Conservation (phyloP, 352 stramenopile genomes). For the Saprolegnia diclina region DNA sequence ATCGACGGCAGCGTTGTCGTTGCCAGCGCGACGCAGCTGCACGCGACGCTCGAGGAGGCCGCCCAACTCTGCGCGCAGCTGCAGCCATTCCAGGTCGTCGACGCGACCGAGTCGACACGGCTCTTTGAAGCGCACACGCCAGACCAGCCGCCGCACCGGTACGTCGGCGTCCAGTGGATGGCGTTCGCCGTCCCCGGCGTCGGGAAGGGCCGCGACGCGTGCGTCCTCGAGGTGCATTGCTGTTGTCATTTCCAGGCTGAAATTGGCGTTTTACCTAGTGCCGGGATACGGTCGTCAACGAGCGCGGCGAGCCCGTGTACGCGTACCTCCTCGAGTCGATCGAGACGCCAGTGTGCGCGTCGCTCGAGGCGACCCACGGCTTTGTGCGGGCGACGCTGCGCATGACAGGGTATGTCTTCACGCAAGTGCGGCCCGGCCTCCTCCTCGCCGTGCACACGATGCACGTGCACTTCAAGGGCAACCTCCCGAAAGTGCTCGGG, state of each 20-base stretch:
- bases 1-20: not conserved
- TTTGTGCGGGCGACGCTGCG: slow-evolving; percentile 12
- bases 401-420: slow-evolving; percentile 23
- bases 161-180: slow-evolving; percentile 24
- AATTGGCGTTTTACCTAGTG: not conserved
- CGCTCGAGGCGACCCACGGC: slow-evolving; percentile 15
- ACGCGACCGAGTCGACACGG: slow-evolving; percentile 6
- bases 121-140: slow-evolving; percentile 9
- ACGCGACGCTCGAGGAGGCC: slow-evolving; percentile 14
- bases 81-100: slow-evolving; percentile 9
- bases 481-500: not conserved
- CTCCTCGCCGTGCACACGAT: slow-evolving; percentile 18
- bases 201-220: slow-evolving; percentile 18
- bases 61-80: slow-evolving; percentile 13
- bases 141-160: slow-evolving; percentile 3
- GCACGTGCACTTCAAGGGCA: slow-evolving; percentile 22
- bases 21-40: slow-evolving; percentile 7
- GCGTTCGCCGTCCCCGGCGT: not conserved
- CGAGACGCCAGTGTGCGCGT: slow-evolving; percentile 11
- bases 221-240: slow-evolving; percentile 14
- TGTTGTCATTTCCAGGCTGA: not conserved
- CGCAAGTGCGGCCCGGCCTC: slow-evolving; percentile 1
- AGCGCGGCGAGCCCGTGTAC: not conserved
- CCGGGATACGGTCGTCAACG: slow-evolving; percentile 12
- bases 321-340: slow-evolving; percentile 23